Evolutionary conservation across 2,329 filamentous ascomycete species (phyloP).

Genomic region (Chaetothyriales sp.): DNA sequence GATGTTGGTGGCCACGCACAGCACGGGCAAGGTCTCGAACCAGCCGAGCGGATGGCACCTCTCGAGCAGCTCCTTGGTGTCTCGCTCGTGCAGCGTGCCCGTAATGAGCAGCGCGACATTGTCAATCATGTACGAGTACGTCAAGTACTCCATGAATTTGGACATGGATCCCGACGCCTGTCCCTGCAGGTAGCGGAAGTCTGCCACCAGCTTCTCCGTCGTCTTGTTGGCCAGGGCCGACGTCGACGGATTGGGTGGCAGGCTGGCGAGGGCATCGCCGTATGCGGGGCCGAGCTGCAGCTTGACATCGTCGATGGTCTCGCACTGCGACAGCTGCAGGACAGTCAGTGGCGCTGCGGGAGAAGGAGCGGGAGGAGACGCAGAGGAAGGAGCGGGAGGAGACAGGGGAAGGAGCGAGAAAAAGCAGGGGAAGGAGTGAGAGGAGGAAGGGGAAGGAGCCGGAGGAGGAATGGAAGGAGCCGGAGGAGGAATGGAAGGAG

Average conservation of each 20-base stretch:
- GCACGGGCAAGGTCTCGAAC: constrained; percentile 98
- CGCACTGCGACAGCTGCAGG: constrained; percentile 28
- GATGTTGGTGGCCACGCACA: constrained; percentile 95
- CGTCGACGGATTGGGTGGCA: constrained; percentile 93
- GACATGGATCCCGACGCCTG: constrained; percentile 84
- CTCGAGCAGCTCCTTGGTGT: constrained; percentile 88
- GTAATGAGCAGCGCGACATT: constrained; percentile 97
- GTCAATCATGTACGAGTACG: constrained; percentile 99
- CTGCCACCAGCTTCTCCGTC: constrained; percentile 93
- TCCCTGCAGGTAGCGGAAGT: constrained; percentile 91
- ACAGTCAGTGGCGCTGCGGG: not conserved
- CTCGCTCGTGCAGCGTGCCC: constrained; percentile 89
- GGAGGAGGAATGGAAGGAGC: constrained; percentile 5
- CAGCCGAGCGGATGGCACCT: constrained; percentile 93
- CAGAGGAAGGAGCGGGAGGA: not conserved
- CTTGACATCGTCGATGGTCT: constrained; percentile 57
- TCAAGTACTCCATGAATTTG: constrained; percentile 95
- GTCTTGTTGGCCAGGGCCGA: constrained; percentile 89
- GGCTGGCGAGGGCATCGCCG: constrained; percentile 85
- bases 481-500: no score
- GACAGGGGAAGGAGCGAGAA: no score
- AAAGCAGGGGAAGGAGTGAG: no score
- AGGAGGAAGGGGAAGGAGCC: no score
- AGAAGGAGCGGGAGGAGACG: not conserved
- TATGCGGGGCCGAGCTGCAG: constrained; percentile 93